phyloP scores from a whole-genome alignment of 2,329 filamentous ascomycete species.

The Daldinia eschscholtzii region DNA sequence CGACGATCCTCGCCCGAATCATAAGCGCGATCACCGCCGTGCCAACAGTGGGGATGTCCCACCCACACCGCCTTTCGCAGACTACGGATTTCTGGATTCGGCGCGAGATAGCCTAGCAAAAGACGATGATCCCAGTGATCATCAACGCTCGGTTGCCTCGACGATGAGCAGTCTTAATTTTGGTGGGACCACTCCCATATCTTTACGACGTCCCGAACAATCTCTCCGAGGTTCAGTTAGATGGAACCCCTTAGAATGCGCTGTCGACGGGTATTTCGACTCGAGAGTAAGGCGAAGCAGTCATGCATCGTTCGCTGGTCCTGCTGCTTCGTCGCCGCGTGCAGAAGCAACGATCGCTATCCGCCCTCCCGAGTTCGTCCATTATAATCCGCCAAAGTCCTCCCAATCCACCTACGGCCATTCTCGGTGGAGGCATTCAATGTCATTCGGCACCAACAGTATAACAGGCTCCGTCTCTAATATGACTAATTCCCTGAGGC shows the following conservation, averaged over 20 bases:
- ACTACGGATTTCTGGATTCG: slow-evolving; percentile 46
- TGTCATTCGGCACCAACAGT: slow-evolving; percentile 21
- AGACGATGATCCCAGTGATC: slow-evolving; percentile 32
- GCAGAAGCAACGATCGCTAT: slow-evolving; percentile 20
- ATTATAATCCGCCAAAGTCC: slow-evolving; percentile 7
- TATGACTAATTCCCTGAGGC: slow-evolving; percentile 33
- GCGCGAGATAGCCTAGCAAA: slow-evolving; percentile 31
- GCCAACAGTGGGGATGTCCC: slow-evolving; percentile 36
- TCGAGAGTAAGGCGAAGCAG: slow-evolving; percentile 14
- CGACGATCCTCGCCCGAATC: slow-evolving; percentile 26
- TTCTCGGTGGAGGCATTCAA: slow-evolving; percentile 29
- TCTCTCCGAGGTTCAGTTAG: slow-evolving; percentile 37
- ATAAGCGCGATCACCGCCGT: slow-evolving; percentile 26
- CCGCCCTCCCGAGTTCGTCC: slow-evolving; percentile 17
- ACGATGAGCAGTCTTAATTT: slow-evolving; percentile 48
- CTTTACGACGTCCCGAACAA: slow-evolving; percentile 26
- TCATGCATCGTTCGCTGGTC: slow-evolving; percentile 23
- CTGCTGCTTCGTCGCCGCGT: slow-evolving; percentile 23
- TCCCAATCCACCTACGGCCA: slow-evolving; percentile 14
- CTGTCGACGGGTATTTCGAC: slow-evolving; percentile 27
- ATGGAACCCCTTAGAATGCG: slow-evolving; percentile 48
- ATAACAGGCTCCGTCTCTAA: slow-evolving; percentile 37
- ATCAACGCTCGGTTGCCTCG: slow-evolving; percentile 47
- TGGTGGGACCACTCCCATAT: slow-evolving; percentile 32
- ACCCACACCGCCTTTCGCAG: slow-evolving; percentile 45